These are phyloP conservation scores for Xylariaceae sp. DNA, from an alignment of 2,329 filamentous ascomycete species.

Conservation along the genomic window DNA sequence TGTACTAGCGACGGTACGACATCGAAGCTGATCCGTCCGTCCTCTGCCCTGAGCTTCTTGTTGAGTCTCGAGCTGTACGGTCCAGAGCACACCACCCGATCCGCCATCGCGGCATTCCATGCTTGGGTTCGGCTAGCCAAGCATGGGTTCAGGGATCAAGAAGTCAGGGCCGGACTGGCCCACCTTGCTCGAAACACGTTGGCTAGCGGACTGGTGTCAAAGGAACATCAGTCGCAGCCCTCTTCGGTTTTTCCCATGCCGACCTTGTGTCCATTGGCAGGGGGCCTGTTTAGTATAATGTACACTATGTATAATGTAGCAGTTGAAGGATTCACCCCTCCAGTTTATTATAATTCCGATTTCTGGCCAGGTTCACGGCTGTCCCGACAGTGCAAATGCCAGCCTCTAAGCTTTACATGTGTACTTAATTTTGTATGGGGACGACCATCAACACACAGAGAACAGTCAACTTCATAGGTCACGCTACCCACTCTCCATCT, in stretches of 20 bases:
- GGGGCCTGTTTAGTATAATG: constrained; percentile 19
- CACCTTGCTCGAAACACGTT: constrained; percentile 31
- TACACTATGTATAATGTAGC: constrained; percentile 3
- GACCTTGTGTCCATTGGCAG: constrained; percentile 33
- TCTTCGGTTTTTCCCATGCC: constrained; percentile 28
- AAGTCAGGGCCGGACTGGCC: constrained; percentile 18
- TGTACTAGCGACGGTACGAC: too few relatives aligned
- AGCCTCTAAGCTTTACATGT: constrained; percentile 13
- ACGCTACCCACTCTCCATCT: constrained; percentile 22
- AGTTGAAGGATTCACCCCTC: constrained; percentile 35
- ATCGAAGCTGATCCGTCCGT: too few relatives aligned
- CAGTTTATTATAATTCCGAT: constrained; percentile 50
- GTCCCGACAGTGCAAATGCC: constrained; percentile 31
- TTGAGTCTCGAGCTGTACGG: neutral
- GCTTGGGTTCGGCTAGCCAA: constrained; percentile 18
- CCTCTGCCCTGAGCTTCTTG: too few relatives aligned
- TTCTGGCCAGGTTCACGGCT: constrained; percentile 43
- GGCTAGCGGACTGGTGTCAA: constrained; percentile 29
- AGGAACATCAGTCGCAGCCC: constrained; percentile 32
- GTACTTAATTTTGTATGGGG: constrained; percentile 10
- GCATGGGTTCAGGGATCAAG: constrained; percentile 27
- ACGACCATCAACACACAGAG: constrained; percentile 23
- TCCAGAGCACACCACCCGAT: constrained; percentile 18
- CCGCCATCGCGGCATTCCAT: constrained; percentile 26
- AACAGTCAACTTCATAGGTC: constrained; percentile 22